Percentiles rank a stretch among this genome's conserved stretches.
Conservation (phyloP, 2,329 filamentous ascomycete species). For the Polychaeton citri region DNA sequence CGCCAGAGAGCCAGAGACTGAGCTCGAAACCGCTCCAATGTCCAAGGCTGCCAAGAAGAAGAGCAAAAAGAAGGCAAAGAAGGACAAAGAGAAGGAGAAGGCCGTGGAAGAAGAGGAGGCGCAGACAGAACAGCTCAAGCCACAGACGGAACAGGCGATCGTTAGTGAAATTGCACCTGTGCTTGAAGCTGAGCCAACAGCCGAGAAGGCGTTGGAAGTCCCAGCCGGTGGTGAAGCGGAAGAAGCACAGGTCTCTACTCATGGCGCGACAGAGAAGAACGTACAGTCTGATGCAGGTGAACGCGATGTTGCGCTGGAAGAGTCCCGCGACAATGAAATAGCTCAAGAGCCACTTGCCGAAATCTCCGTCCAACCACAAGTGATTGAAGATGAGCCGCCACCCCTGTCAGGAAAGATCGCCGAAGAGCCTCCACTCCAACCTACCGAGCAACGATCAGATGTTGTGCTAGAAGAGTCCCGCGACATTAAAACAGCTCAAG, state of each 20-base stretch:
- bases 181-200: background rate
- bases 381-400: no score
- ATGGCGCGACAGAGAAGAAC: no score
- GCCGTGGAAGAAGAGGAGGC: background rate
- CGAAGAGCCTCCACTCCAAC: background rate
- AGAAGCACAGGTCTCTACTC: no score
- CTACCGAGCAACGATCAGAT: background rate
- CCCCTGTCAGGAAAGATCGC: no score
- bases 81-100: slow-evolving; percentile 9
- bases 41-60: slow-evolving; percentile 13
- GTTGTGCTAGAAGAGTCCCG: slow-evolving; percentile 6
- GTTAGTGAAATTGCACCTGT: no score
- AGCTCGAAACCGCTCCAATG: slow-evolving; percentile 1
- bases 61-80: slow-evolving; percentile 18
- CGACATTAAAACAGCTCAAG: slow-evolving; percentile 8
- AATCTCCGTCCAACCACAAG: no score
- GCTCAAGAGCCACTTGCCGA: no score
- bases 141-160: background rate
- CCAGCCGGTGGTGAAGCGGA: no score
- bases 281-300: no score
- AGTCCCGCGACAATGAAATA: no score
- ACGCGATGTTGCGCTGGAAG: no score
- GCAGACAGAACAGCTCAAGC: background rate
- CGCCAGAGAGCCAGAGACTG: background rate
- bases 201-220: no score